A percentile compares a stretch with the other conserved stretches of the same genome.
Conservation (phyloP, 2,329 filamentous ascomycete species). For the Huntiella omanensis region DNA sequence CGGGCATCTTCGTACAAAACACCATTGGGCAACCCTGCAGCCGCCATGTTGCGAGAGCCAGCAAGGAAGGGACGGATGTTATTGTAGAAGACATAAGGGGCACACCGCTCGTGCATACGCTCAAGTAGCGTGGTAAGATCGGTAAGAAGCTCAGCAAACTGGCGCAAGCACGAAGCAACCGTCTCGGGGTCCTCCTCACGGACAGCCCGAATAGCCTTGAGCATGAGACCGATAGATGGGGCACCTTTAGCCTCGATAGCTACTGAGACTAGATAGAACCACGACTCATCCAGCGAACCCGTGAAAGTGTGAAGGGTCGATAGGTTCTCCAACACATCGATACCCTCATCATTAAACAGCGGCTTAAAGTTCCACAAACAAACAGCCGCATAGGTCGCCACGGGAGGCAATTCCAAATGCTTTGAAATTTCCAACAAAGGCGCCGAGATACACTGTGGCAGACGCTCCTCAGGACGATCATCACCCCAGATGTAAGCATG, state of each 20-base stretch:
- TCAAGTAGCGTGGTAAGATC: constrained; percentile 62
- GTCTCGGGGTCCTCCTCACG: constrained; percentile 47
- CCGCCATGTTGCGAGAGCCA: constrained; percentile 93
- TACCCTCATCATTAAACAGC: constrained; percentile 62
- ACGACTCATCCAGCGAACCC: constrained; percentile 87
- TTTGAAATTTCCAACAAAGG: constrained; percentile 62
- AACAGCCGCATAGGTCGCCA: constrained; percentile 82
- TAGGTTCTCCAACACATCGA: constrained; percentile 74
- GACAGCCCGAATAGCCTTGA: constrained; percentile 67
- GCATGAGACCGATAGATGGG: constrained; percentile 72
- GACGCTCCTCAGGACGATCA: constrained; percentile 55
- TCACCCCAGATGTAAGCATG: constrained; percentile 96
- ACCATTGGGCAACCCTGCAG: constrained; percentile 74
- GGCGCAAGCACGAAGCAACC: constrained; percentile 59
- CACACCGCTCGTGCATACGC: constrained; percentile 89
- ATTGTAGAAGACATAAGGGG: constrained; percentile 87
- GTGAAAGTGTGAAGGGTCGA: constrained; percentile 81
- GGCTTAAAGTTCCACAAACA: constrained; percentile 96
- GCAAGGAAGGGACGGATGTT: constrained; percentile 91
- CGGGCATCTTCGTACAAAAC: constrained; percentile 73
- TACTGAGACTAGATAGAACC: constrained; percentile 93
- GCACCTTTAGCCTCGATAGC: constrained; percentile 88
- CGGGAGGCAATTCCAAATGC: constrained; percentile 69
- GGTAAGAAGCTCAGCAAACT: constrained; percentile 73
- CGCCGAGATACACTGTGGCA: constrained; percentile 67